phyloP scores from a whole-genome alignment of 805 yeast genomes.

The Komagataella ulmi region DNA sequence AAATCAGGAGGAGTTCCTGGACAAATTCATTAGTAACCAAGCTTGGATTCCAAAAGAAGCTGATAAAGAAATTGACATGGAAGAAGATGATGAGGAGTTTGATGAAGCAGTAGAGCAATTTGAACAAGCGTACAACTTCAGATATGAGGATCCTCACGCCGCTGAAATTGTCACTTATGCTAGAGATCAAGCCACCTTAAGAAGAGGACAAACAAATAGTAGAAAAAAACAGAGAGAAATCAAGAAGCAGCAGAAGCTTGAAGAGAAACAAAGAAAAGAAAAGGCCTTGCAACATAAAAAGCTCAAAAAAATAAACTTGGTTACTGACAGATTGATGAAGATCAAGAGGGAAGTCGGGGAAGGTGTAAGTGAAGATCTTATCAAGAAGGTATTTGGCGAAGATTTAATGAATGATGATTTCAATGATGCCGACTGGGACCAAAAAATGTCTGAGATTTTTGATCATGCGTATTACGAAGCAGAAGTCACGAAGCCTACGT shows the following conservation, averaged over 20 bases:
- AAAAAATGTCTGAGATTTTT: slow-evolving; percentile 70
- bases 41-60: slow-evolving; percentile 82
- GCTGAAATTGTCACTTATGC: slow-evolving; percentile 92
- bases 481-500: slow-evolving; percentile 40
- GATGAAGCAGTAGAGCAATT: slow-evolving; percentile 86
- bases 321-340: slow-evolving; percentile 55
- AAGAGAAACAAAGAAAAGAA: slow-evolving; percentile 41
- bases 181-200: slow-evolving; percentile 82
- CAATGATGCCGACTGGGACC: slow-evolving; percentile 86
- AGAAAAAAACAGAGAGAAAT: slow-evolving; percentile 77
- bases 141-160: slow-evolving; percentile 85
- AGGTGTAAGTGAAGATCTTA: slow-evolving; percentile 42
- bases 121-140: slow-evolving; percentile 87
- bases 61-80: slow-evolving; percentile 34
- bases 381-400: slow-evolving; percentile 57
- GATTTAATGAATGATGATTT: slow-evolving; percentile 77
- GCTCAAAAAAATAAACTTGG: slow-evolving; percentile 61
- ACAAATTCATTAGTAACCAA: slow-evolving; percentile 56
- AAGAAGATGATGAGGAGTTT: slow-evolving; percentile 73
- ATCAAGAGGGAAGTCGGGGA: slow-evolving; percentile 60
- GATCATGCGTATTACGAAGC: slow-evolving; percentile 71
- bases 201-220: slow-evolving; percentile 62
- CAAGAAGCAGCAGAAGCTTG: slow-evolving; percentile 38
- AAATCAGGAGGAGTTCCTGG: slow-evolving; percentile 58
- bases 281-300: slow-evolving; percentile 58